Percentiles rank a stretch among this genome's conserved stretches.
Conservation (phyloP, 1,284 basidiomycete species). For the Salmacisia buchloeana region DNA sequence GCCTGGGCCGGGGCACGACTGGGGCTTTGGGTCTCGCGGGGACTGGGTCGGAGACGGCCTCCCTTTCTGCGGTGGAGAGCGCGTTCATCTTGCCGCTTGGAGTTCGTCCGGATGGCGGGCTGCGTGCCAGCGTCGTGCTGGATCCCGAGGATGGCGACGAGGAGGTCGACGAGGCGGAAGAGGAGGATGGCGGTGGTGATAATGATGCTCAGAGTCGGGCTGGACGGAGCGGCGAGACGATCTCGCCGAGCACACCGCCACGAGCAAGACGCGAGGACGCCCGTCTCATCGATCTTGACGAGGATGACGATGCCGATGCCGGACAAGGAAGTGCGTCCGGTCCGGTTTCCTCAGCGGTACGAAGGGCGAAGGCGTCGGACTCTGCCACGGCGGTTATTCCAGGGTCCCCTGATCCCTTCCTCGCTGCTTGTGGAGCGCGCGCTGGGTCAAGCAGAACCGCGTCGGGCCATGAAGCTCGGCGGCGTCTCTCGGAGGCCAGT, state of each 20-base stretch:
- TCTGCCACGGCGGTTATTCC: not conserved
- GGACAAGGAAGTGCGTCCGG: not conserved
- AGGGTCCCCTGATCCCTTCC: not conserved
- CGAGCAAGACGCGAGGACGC: not conserved
- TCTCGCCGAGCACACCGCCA: not conserved
- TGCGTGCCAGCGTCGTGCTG: slow-evolving; percentile 33
- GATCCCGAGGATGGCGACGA: slow-evolving; percentile 24
- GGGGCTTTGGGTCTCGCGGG: slow-evolving; percentile 28
- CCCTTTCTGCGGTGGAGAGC: slow-evolving; percentile 21
- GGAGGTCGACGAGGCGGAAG: slow-evolving; percentile 21
- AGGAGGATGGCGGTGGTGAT: slow-evolving; percentile 15
- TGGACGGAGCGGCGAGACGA: not conserved
- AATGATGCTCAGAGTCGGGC: not conserved
- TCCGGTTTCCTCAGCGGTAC: not conserved
- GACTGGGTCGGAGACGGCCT: slow-evolving; percentile 29
- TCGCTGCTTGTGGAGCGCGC: not conserved
- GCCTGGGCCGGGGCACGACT: not conserved
- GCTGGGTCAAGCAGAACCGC: not conserved
- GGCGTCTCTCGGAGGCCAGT: not conserved
- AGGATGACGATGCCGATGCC: not conserved
- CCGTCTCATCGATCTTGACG: not conserved
- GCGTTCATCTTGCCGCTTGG: slow-evolving; percentile 37
- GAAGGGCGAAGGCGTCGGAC: not conserved
- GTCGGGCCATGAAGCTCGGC: not conserved
- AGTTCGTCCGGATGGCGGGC: slow-evolving; percentile 34